Conservation (phyloP, 106 monocot genomes). For the Apostasia ramifera region DNA sequence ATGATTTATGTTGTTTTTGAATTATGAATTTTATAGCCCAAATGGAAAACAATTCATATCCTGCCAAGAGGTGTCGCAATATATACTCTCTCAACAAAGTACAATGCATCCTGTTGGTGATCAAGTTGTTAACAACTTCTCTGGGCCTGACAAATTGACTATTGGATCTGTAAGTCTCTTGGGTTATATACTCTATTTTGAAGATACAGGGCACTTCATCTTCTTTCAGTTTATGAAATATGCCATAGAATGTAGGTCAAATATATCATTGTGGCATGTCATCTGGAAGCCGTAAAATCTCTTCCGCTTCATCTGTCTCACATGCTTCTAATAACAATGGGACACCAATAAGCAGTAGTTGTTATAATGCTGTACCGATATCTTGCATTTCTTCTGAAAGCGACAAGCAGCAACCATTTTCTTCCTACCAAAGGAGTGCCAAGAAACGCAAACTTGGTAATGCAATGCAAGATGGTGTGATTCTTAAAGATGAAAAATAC, state of each 20-base stretch:
- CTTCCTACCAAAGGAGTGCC: conserved; percentile 23
- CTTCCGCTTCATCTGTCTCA: conserved; percentile 9
- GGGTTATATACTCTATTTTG: conserved; percentile 5
- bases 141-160: conserved; percentile 8
- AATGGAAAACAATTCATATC: conserved; percentile 54
- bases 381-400: conserved; percentile 9
- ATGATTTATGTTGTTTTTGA: not conserved
- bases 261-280: conserved; percentile 8
- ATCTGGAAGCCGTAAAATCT: conserved; percentile 15
- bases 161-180: conserved; percentile 27
- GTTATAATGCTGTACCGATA: conserved; percentile 6
- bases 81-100: conserved; percentile 52
- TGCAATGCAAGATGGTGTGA: conserved; percentile 35
- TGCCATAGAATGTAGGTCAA: conserved; percentile 28
- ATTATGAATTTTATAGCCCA: conserved; percentile 33
- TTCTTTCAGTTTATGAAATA: conserved; percentile 10
- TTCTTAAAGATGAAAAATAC: conserved; percentile 58
- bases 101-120: not conserved
- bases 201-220: not conserved
- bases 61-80: conserved; percentile 68
- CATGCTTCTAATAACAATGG: conserved; percentile 15
- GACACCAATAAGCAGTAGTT: conserved; percentile 24
- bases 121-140: conserved; percentile 3
- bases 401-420: conserved; percentile 4
- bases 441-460: conserved; percentile 45